These are phyloP conservation scores for Xylaria intraflava DNA, from an alignment of 495 filamentous ascomycete species.

Conservation along the genomic window DNA sequence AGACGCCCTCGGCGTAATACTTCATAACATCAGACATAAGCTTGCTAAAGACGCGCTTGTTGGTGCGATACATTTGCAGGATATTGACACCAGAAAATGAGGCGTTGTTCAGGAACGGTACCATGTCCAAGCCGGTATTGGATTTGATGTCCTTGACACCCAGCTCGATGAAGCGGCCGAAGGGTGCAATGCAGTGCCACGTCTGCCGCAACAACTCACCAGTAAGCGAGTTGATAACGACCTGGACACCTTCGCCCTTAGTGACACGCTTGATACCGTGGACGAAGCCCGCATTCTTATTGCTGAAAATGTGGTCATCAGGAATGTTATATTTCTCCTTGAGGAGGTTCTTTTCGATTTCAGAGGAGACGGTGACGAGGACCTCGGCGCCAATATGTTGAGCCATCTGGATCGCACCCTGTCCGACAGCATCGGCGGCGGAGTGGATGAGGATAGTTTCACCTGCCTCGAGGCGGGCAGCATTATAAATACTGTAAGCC, in stretches of 20 bases:
- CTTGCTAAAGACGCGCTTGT: conserved; percentile 16
- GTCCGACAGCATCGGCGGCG: conserved; percentile 46
- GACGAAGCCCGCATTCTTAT: conserved; percentile 30
- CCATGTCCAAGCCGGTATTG: conserved; percentile 31
- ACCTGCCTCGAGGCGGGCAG: conserved; percentile 30
- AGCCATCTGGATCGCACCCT: conserved; percentile 47
- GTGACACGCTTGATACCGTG: conserved; percentile 40
- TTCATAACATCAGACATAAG: conserved; percentile 18
- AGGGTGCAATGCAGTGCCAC: conserved; percentile 43
- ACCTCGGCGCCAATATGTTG: conserved; percentile 46
- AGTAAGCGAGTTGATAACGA: conserved; percentile 50
- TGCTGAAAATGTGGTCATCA: conserved; percentile 45
- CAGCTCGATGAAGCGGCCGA: conserved; percentile 54
- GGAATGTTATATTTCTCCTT: conserved; percentile 37
- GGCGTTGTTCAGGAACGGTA: conserved; percentile 23
- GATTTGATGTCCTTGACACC: conserved; percentile 45
- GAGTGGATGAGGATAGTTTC: conserved; percentile 51
- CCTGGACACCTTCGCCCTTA: conserved; percentile 45
- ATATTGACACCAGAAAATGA: conserved; percentile 42
- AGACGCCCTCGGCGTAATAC: conserved; percentile 17
- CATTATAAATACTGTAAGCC: conserved; percentile 36
- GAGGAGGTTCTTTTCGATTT: conserved; percentile 38
- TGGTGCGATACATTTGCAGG: conserved; percentile 24
- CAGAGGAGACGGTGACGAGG: conserved; percentile 42
- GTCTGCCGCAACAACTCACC: conserved; percentile 25